Percentiles rank a stretch among this genome's conserved stretches.
Evolutionary conservation across 352 stramenopile species (phyloP).

Genomic region (Phytophthora syringae): DNA sequence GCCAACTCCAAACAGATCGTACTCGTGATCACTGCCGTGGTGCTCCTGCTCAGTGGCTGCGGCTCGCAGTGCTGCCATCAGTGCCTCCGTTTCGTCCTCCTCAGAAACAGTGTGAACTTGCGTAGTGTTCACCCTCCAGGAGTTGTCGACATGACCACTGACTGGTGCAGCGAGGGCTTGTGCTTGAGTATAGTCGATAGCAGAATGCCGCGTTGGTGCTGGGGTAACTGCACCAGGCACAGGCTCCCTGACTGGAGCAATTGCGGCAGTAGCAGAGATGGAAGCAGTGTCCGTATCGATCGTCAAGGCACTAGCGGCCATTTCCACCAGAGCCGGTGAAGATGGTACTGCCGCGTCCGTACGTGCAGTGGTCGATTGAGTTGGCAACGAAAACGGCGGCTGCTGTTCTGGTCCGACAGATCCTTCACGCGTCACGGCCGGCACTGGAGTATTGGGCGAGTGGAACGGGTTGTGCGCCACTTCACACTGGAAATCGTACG

Average conservation of each 20-base stretch:
- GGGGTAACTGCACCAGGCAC: constrained; percentile 11
- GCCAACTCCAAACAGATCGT: constrained; percentile 38
- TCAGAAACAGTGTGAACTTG: not conserved
- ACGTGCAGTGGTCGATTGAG: not conserved
- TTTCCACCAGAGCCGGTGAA: not conserved
- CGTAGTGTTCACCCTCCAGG: constrained; percentile 4
- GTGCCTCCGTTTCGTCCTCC: constrained; percentile 21
- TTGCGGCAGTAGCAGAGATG: not conserved
- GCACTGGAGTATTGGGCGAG: constrained; percentile 22
- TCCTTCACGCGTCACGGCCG: not conserved
- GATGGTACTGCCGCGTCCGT: not conserved
- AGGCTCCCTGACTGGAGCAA: constrained; percentile 1
- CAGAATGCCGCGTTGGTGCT: constrained; percentile 18
- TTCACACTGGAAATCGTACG: constrained; percentile 72
- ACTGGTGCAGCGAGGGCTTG: constrained; percentile 4
- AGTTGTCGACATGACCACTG: not conserved
- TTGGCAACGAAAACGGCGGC: constrained; percentile 1
- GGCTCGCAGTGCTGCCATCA: constrained; percentile 13
- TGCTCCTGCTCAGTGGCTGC: constrained; percentile 22
- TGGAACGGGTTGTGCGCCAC: constrained; percentile 63
- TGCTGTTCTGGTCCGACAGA: not conserved
- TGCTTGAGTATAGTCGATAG: constrained; percentile 27
- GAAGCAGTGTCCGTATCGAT: not conserved
- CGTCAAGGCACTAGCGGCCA: not conserved
- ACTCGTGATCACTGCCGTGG: constrained; percentile 33